A percentile compares a stretch with the other conserved stretches of the same genome.
These are phyloP conservation scores for Fraxinus quadrangulata DNA, from an alignment of 257 asterid genomes.

Conservation along the genomic window DNA sequence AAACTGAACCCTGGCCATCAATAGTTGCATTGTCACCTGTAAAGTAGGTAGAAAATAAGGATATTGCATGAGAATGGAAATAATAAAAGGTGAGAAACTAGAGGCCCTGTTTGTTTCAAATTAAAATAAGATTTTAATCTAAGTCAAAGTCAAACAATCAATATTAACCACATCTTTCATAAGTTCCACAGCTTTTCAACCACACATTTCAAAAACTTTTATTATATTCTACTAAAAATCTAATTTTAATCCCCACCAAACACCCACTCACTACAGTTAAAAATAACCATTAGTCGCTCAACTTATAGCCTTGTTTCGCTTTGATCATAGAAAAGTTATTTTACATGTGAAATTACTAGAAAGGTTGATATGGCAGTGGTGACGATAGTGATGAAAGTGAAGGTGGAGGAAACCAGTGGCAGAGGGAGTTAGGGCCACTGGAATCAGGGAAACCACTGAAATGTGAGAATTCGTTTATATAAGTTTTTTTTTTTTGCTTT, in stretches of 20 bases:
- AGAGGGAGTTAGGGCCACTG: not conserved
- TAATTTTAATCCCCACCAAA: no score
- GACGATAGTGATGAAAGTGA: not conserved
- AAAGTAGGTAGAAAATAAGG: not conserved
- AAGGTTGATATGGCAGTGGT: not conserved
- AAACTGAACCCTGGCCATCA: constrained; percentile 88
- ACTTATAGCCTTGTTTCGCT: not conserved
- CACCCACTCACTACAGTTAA: not conserved
- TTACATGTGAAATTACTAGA: not conserved
- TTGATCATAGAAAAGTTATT: not conserved
- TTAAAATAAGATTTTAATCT: no score
- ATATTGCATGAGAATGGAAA: not conserved
- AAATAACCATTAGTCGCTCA: not conserved
- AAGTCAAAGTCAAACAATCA: no score
- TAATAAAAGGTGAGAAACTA: not conserved
- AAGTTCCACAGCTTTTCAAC: no score
- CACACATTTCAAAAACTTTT: no score
- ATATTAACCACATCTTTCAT: no score
- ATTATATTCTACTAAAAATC: no score
- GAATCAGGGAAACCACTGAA: no score
- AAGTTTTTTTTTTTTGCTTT: no score
- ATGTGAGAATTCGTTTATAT: no score
- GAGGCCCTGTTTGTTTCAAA: not conserved
- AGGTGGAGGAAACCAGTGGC: no score
- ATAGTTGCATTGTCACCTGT: constrained; percentile 93